Conservation (phyloP, 1,139 yeast genomes). For the Saccharomyces hybrid region DNA sequence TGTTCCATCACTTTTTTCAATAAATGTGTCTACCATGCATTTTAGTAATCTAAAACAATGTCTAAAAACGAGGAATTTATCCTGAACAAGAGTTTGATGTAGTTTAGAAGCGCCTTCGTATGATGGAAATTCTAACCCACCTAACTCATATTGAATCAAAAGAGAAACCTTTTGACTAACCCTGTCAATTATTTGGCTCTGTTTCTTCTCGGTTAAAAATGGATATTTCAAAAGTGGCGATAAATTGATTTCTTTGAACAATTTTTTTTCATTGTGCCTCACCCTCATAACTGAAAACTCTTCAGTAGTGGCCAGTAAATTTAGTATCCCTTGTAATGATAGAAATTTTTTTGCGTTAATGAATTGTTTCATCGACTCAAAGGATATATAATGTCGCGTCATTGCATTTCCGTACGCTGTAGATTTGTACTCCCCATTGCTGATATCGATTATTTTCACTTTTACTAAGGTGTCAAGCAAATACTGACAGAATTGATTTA, state of each 20-base stretch:
- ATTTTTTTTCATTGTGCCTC: conserved; percentile 38
- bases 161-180: conserved; percentile 33
- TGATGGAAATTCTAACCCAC: conserved; percentile 40
- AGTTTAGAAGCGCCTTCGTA: conserved; percentile 35
- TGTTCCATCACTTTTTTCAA: conserved; percentile 35
- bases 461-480: conserved; percentile 30
- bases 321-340: conserved; percentile 26
- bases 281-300: conserved; percentile 38
- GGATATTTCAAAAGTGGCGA: conserved; percentile 35
- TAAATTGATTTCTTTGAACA: conserved; percentile 37
- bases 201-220: conserved; percentile 20
- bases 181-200: conserved; percentile 21
- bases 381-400: conserved; percentile 40
- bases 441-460: conserved; percentile 27
- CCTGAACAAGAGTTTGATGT: conserved; percentile 37
- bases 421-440: conserved; percentile 19
- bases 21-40: conserved; percentile 39
- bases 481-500: conserved; percentile 30
- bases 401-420: conserved; percentile 40
- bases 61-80: conserved; percentile 36
- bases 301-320: conserved; percentile 30
- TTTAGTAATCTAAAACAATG: conserved; percentile 36
- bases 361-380: conserved; percentile 37
- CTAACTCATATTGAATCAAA: conserved; percentile 40
- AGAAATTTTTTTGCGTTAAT: conserved; percentile 17